Percentiles rank a stretch among this genome's conserved stretches.
Evolutionary conservation across 1,284 basidiomycete genomes (phyloP).

Genomic region (Naganishia albida): DNA sequence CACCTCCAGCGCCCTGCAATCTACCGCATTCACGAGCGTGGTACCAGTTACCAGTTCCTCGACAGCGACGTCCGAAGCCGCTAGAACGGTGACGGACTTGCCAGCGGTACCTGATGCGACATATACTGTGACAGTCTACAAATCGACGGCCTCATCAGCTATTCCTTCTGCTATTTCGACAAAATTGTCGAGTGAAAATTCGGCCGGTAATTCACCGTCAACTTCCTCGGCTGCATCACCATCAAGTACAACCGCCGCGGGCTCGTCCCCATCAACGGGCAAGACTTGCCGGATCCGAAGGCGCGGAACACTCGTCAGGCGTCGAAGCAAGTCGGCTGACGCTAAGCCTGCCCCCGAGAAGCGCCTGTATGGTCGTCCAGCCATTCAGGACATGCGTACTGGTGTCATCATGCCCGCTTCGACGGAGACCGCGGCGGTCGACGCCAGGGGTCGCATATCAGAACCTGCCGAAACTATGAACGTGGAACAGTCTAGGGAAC

Average conservation of each 20-base stretch:
- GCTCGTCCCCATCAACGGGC: conserved; percentile 1
- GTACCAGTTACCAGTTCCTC: not conserved
- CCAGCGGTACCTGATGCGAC: not conserved
- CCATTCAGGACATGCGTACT: conserved; percentile 4
- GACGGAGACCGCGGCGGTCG: not conserved
- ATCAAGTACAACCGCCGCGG: not conserved
- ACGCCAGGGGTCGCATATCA: not conserved
- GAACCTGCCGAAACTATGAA: not conserved
- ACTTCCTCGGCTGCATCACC: not conserved
- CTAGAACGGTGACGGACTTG: not conserved
- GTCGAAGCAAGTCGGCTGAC: conserved; percentile 1
- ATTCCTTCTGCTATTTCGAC: not conserved
- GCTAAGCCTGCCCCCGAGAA: not conserved
- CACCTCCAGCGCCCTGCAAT: not conserved
- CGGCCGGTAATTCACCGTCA: not conserved
- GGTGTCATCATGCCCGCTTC: not conserved
- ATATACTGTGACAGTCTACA: conserved; percentile 1
- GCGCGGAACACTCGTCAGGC: conserved; percentile 5
- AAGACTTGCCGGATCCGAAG: conserved; percentile 10
- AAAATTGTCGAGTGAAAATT: no score
- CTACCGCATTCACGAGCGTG: not conserved
- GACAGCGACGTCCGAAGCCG: not conserved
- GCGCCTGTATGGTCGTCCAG: conserved; percentile 9
- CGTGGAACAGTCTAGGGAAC: not conserved
- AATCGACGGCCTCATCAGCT: not conserved